A percentile compares a stretch with the other conserved stretches of the same genome.
phyloP scores from a whole-genome alignment of 2,329 filamentous ascomycete species.

The Westerdykella sp. region DNA sequence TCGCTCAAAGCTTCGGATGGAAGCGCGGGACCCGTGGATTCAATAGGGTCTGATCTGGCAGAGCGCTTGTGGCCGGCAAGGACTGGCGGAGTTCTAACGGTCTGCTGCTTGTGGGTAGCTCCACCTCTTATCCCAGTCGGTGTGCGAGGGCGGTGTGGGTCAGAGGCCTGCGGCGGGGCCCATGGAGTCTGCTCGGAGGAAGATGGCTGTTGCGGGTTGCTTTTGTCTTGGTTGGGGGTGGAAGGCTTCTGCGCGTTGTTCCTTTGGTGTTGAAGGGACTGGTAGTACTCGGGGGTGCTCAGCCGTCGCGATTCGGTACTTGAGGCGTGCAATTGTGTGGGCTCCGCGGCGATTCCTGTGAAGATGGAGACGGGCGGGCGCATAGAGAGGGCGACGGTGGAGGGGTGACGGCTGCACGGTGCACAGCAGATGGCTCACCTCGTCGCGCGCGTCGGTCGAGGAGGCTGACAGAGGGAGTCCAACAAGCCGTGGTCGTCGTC shows the following conservation, averaged over 20 bases:
- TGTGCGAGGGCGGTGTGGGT: conserved; percentile 5
- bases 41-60: conserved; percentile 3
- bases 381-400: conserved; percentile 14
- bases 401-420: neutral
- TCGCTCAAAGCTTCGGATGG: conserved; percentile 17
- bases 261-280: conserved; percentile 4
- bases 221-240: conserved; percentile 5
- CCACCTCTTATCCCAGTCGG: conserved; percentile 9
- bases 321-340: conserved; percentile 1
- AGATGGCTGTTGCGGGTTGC: conserved; percentile 3
- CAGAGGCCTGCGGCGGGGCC: conserved; percentile 11
- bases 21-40: neutral
- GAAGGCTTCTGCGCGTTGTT: conserved; percentile 11
- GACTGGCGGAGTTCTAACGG: conserved; percentile 12
- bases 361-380: conserved; percentile 32
- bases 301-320: conserved; percentile 9
- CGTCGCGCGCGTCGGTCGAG: neutral
- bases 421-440: neutral
- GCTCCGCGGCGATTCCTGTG: conserved; percentile 22
- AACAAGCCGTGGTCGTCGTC: neutral
- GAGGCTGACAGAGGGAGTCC: neutral
- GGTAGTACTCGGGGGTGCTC: conserved; percentile 17
- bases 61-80: conserved; percentile 20
- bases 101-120: conserved; percentile 3
- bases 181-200: conserved; percentile 11